Evolutionary conservation across 441 rosid genomes (phyloP), one percentile per base, ranked within the genome.

Genomic region (Viola pubescens): DNA sequence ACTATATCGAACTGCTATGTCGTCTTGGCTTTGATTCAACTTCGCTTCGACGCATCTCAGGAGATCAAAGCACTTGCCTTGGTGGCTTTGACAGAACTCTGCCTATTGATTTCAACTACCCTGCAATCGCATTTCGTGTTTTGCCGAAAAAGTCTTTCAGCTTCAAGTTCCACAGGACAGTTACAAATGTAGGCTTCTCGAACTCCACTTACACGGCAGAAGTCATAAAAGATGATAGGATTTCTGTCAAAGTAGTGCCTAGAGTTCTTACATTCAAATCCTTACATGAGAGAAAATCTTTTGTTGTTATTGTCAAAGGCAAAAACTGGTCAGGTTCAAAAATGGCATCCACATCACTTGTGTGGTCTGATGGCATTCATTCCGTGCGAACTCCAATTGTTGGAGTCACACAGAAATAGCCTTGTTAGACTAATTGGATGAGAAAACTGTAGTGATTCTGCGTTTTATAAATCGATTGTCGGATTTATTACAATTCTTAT

Each of bases 1-100:
- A 89, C 68, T 84, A 84, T 73, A 37, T 86, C 59, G 79, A 71
- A 68, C 78, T 80, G 59, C 79, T 89, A 1, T 86, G 91, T 68
- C 67, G 75, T 68, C 56, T 68, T 7, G 91, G 84, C 39, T 77
- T 71, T 59, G 59, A 70, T 55, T 2, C 43, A 0, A 1, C 37
- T 6, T 2, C 9, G 3, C 42, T 52, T 2, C 9, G 3, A 11
- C 4, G 4, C 3, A 37, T 73, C 12, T 19, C 71, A 9, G 74
- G 66, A 61, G 79, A 84, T 60, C 83, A 75, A 51, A 59, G 37
- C 5, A 79, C 75, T 1, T 67, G 85, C 46, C 65, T 53, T 64
- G 48, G 49, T 4, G 37, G 71, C 48, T 76, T 82, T 5, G 69
- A 62, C 0, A 71, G 67, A 6, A 76, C 75, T 34, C 52, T 76